A percentile compares a stretch with the other conserved stretches of the same genome.
Conservation (phyloP, 2,329 filamentous ascomycete species). For the Trichophyton benhamiae region DNA sequence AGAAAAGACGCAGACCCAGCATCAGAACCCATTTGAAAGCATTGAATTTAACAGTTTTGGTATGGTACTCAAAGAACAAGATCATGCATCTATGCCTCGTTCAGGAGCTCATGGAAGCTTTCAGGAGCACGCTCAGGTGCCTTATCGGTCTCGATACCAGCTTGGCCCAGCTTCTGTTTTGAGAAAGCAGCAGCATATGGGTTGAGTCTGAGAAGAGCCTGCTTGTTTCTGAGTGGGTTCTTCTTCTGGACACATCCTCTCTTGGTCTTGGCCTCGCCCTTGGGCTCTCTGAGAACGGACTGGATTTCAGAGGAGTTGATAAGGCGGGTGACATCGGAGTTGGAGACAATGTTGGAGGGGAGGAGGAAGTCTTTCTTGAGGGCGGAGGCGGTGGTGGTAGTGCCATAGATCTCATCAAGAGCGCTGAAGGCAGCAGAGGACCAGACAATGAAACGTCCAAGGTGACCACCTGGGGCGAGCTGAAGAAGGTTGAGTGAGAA, state of each 20-base stretch:
- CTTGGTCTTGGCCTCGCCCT: slow-evolving; percentile 83
- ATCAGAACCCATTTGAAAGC: slow-evolving; percentile 1
- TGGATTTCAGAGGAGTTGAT: slow-evolving; percentile 99
- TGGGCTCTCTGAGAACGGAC: slow-evolving; percentile 82
- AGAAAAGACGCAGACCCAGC: neutral
- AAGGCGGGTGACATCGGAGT: slow-evolving; percentile 90
- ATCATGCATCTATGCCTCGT: slow-evolving; percentile 37
- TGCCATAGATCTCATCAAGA: slow-evolving; percentile 93
- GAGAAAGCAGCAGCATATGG: slow-evolving; percentile 87
- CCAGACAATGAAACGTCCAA: slow-evolving; percentile 98
- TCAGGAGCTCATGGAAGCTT: slow-evolving; percentile 41
- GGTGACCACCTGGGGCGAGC: slow-evolving; percentile 95
- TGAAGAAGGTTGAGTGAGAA: slow-evolving; percentile 96
- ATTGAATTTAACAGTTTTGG: slow-evolving; percentile 1
- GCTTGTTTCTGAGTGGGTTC: slow-evolving; percentile 99
- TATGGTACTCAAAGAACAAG: slow-evolving; percentile 6
- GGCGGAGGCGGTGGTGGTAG: slow-evolving; percentile 73
- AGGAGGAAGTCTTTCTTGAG: slow-evolving; percentile 99
- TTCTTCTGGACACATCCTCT: slow-evolving; percentile 93
- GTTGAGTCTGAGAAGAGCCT: slow-evolving; percentile 96
- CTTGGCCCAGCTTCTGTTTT: slow-evolving; percentile 69
- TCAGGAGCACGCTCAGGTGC: slow-evolving; percentile 40
- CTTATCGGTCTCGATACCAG: slow-evolving; percentile 53
- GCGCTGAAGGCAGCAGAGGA: slow-evolving; percentile 93
- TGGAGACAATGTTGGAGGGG: slow-evolving; percentile 79